Conservation (phyloP, 1,139 yeast species). For the Hanseniaspora sp. region DNA sequence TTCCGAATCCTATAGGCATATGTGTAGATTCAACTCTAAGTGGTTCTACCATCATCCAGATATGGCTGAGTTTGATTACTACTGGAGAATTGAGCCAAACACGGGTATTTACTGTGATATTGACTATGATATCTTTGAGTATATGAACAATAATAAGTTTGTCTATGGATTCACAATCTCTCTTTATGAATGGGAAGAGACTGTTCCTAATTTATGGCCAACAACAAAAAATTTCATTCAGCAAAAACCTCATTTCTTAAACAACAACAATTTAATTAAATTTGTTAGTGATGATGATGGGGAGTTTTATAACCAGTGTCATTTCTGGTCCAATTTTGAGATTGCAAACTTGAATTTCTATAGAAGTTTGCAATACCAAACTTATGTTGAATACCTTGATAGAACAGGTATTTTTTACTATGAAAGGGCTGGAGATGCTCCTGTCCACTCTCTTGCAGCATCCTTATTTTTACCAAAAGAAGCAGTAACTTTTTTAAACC, state of each 20-base stretch:
- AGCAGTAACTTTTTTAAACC: constrained; percentile 60
- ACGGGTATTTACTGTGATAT: constrained; percentile 67
- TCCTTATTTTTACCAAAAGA: constrained; percentile 54
- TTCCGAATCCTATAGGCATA: constrained; percentile 59
- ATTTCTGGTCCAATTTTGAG: constrained; percentile 84
- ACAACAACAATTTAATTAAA: constrained; percentile 56
- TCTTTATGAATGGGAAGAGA: constrained; percentile 68
- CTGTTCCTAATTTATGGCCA: constrained; percentile 75
- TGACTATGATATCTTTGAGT: constrained; percentile 70
- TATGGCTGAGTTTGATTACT: constrained; percentile 63
- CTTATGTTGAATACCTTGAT: constrained; percentile 62
- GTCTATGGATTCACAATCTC: constrained; percentile 72
- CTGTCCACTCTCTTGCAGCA: constrained; percentile 82
- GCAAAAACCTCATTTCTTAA: constrained; percentile 53
- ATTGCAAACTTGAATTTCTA: constrained; percentile 63
- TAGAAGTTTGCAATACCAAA: constrained; percentile 58
- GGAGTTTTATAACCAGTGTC: constrained; percentile 60
- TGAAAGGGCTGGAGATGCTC: constrained; percentile 93
- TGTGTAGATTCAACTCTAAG: constrained; percentile 90
- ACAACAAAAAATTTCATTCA: constrained; percentile 58
- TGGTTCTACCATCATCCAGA: constrained; percentile 73
- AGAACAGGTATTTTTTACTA: constrained; percentile 78
- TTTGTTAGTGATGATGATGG: constrained; percentile 65
- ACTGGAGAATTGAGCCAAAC: constrained; percentile 94
- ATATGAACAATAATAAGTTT: constrained; percentile 64